A percentile compares a stretch with the other conserved stretches of the same genome.
phyloP scores from a whole-genome alignment of 2,329 filamentous ascomycete genomes.

The Diaporthe caulivora region DNA sequence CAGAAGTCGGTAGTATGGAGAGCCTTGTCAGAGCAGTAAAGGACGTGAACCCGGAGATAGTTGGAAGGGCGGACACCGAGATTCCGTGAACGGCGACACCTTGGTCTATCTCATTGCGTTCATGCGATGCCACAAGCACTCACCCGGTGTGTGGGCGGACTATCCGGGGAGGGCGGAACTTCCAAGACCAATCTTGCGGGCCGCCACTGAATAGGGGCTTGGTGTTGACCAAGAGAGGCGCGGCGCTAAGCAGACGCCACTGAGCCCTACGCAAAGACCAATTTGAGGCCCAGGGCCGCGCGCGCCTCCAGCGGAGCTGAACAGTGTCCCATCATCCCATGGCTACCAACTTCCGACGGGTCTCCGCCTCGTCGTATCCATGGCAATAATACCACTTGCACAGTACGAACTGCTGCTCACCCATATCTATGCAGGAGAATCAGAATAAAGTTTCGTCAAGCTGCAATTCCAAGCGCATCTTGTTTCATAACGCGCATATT shows the following conservation, averaged over 20 bases:
- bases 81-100: conserved; percentile 16
- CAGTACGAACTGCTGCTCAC: conserved; percentile 15
- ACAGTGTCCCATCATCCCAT: conserved; percentile 16
- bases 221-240: conserved; percentile 19
- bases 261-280: conserved; percentile 26
- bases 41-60: conserved; percentile 57
- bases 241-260: conserved; percentile 31
- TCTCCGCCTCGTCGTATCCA: conserved; percentile 28
- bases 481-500: conserved; percentile 38
- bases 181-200: conserved; percentile 1
- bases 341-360: conserved; percentile 24
- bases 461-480: conserved; percentile 32
- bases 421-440: conserved; percentile 30
- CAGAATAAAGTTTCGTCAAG: conserved; percentile 30
- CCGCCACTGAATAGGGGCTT: conserved; percentile 10
- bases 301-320: conserved; percentile 27
- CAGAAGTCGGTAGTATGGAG: conserved; percentile 72
- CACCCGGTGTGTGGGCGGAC: conserved; percentile 9
- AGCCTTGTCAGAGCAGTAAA: conserved; percentile 69
- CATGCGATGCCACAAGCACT: conserved; percentile 13
- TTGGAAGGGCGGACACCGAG: conserved; percentile 39
- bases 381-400: conserved; percentile 21
- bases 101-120: conserved; percentile 22
- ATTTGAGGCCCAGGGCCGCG: conserved; percentile 19
- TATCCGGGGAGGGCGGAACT: conserved; percentile 7